Evolutionary conservation across 495 filamentous ascomycete genomes (phyloP).

Genomic region (Lophium mytilinum): DNA sequence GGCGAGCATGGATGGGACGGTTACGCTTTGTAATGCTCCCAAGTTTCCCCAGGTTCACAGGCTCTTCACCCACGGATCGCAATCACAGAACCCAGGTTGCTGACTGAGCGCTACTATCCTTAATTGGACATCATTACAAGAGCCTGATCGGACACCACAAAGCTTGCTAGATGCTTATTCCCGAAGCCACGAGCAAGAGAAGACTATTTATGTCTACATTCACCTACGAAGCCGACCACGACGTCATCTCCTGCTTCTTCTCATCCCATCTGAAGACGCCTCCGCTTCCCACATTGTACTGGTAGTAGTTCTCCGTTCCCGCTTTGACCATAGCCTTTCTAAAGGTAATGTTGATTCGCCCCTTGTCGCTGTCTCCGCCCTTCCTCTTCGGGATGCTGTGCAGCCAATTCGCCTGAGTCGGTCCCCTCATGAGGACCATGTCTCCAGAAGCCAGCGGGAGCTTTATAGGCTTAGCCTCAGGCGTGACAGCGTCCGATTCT

Average conservation of each 20-base stretch:
- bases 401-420: conserved; percentile 62
- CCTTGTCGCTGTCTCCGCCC: conserved; percentile 45
- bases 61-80: no score
- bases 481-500: conserved; percentile 4
- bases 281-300: conserved; percentile 67
- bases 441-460: conserved; percentile 55
- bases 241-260: conserved; percentile 45
- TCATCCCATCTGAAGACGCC: conserved; percentile 55
- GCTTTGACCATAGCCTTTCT: conserved; percentile 53
- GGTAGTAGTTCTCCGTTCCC: conserved; percentile 65
- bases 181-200: conserved; percentile 35
- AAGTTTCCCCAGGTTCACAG: no score
- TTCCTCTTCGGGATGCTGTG: conserved; percentile 69
- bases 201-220: background rate
- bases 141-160: no score
- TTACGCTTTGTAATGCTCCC: no score
- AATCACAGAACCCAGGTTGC: no score
- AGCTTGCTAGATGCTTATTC: no score
- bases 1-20: no score
- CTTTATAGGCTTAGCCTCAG: conserved; percentile 43
- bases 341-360: conserved; percentile 71
- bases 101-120: no score
- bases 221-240: conserved; percentile 30
- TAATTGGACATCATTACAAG: no score
- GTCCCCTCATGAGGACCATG: conserved; percentile 64